Percentiles rank a stretch among this genome's conserved stretches.
These are phyloP conservation scores for Colletotrichum spaethianum DNA, from an alignment of 2,329 filamentous ascomycete species.

Conservation along the genomic window DNA sequence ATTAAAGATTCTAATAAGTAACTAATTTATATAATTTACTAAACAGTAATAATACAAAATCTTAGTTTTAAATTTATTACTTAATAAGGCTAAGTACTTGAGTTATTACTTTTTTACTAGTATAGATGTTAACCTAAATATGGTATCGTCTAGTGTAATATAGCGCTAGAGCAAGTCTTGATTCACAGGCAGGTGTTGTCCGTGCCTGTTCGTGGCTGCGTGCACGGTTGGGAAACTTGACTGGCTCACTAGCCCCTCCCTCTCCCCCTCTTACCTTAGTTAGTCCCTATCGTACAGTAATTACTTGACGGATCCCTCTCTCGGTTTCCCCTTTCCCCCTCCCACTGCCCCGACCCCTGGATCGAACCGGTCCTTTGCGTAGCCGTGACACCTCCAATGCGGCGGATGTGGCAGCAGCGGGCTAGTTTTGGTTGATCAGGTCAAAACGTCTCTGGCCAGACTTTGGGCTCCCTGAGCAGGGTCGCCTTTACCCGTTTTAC, in stretches of 20 bases:
- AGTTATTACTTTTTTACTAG: no score
- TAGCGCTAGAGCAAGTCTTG: no score
- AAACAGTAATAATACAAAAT: no score
- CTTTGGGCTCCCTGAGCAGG: not conserved
- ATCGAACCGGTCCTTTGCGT: not conserved
- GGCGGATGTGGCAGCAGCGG: not conserved
- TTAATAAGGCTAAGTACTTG: no score
- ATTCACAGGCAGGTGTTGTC: not conserved
- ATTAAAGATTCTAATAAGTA: no score
- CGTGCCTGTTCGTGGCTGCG: no score
- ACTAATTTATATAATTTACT: no score
- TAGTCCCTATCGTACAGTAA: not conserved
- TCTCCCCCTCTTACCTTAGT: not conserved
- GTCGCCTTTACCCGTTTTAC: not conserved
- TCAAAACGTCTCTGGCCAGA: conserved; percentile 9
- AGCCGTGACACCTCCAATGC: conserved; percentile 2
- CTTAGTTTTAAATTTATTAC: no score
- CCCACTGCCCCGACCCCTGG: conserved; percentile 2
- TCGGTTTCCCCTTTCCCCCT: not conserved
- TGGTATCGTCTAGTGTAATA: no score
- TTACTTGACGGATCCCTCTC: not conserved
- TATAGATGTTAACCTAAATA: no score
- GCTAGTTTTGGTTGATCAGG: not conserved
- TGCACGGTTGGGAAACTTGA: no score
- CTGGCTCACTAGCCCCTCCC: no score